These are phyloP conservation scores for Polyporus arcularius DNA, from an alignment of 768 basidiomycete species.

Conservation along the genomic window DNA sequence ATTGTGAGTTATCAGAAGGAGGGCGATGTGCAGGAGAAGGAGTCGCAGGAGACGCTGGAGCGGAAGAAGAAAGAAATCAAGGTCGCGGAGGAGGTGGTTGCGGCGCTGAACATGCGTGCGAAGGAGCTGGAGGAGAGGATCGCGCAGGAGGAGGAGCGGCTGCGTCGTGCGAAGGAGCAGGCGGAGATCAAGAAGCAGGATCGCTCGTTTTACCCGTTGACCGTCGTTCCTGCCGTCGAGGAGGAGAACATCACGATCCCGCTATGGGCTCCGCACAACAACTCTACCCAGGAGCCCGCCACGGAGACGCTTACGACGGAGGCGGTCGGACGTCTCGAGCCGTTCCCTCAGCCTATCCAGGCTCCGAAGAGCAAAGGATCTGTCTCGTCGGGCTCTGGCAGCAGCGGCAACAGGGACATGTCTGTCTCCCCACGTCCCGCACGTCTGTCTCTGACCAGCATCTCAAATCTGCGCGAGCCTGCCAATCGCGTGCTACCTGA, in stretches of 20 bases:
- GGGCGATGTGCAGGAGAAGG: slow-evolving; percentile 21
- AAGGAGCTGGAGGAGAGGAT: slow-evolving; percentile 76
- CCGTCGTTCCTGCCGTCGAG: slow-evolving; percentile 24
- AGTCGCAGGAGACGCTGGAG: slow-evolving; percentile 42
- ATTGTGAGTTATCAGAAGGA: slow-evolving; percentile 33
- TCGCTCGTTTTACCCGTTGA: slow-evolving; percentile 36
- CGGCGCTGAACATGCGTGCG: slow-evolving; percentile 62
- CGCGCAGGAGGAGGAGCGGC: slow-evolving; percentile 58
- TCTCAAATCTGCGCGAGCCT: slow-evolving; percentile 29
- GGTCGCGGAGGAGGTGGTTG: slow-evolving; percentile 65
- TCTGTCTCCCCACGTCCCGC: slow-evolving; percentile 27
- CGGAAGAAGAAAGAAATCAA: slow-evolving; percentile 58
- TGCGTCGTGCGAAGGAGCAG: slow-evolving; percentile 59
- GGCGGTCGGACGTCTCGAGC: slow-evolving; percentile 16
- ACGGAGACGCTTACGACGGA: slow-evolving; percentile 20
- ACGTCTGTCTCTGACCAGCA: slow-evolving; percentile 25
- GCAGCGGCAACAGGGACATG: slow-evolving; percentile 16
- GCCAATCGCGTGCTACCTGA: slow-evolving; percentile 6
- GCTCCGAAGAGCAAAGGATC: slow-evolving; percentile 15
- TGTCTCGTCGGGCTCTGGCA: slow-evolving; percentile 19
- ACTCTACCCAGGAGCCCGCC: slow-evolving; percentile 10
- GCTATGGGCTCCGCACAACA: slow-evolving; percentile 16
- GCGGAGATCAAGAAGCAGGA: slow-evolving; percentile 52
- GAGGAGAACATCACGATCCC: slow-evolving; percentile 23
- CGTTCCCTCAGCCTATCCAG: slow-evolving; percentile 20